phyloP scores from a whole-genome alignment of 495 filamentous ascomycete species.

The Hyaloscypha bicolor region DNA sequence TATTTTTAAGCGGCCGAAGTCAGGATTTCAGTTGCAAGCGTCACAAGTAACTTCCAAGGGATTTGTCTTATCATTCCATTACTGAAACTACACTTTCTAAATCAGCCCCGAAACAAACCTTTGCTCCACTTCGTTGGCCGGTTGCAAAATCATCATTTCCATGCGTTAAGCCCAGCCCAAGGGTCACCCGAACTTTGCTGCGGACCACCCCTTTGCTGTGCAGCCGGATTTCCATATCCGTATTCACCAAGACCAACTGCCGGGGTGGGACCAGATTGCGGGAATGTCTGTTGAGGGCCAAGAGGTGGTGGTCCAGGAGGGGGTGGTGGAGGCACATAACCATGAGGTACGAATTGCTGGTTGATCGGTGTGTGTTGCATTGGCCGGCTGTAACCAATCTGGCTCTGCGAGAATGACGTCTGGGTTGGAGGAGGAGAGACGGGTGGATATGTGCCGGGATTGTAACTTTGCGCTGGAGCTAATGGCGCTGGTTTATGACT shows the following conservation, averaged over 20 bases:
- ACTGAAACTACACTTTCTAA: constrained; percentile 3
- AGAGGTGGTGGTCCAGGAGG: constrained; percentile 80
- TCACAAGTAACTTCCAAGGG: not conserved
- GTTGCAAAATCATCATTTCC: constrained; percentile 60
- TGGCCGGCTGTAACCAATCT: constrained; percentile 40
- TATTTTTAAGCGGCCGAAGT: too few species aligned
- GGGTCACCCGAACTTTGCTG: constrained; percentile 59
- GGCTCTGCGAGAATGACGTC: constrained; percentile 44
- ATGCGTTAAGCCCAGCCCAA: constrained; percentile 84
- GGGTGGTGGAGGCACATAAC: constrained; percentile 90
- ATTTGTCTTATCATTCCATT: constrained; percentile 5
- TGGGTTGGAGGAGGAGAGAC: constrained; percentile 58
- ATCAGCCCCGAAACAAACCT: constrained; percentile 1
- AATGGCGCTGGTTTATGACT: constrained; percentile 22
- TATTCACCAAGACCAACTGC: constrained; percentile 23
- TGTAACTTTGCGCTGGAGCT: constrained; percentile 32
- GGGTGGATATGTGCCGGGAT: constrained; percentile 44
- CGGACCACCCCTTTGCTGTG: constrained; percentile 42
- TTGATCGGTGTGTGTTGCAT: constrained; percentile 50
- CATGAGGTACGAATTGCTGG: constrained; percentile 64
- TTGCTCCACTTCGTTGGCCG: constrained; percentile 12
- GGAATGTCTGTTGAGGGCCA: constrained; percentile 67
- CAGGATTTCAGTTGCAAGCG: too few species aligned
- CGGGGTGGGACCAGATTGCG: constrained; percentile 55
- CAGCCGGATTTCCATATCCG: constrained; percentile 35